phyloP scores from a whole-genome alignment of 139 green algal genomes.

The Penium margaritaceum region DNA sequence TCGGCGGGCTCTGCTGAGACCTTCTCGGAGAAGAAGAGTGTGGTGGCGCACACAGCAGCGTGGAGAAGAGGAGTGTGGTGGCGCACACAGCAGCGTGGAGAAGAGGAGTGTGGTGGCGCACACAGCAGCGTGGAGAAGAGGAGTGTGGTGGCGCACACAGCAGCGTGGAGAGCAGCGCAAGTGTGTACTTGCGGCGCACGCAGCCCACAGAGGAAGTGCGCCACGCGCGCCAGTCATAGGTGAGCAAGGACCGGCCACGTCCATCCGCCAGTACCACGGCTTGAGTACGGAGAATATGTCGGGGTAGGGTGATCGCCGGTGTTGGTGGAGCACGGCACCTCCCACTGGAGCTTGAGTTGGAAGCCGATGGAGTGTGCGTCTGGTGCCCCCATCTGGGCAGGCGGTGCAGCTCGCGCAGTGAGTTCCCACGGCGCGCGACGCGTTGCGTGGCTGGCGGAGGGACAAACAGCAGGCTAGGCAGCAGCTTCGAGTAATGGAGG shows the following conservation, averaged over 20 bases:
- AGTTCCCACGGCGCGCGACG: too few species aligned
- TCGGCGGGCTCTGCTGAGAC: too few species aligned
- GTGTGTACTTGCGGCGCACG: not conserved
- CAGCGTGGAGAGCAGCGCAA: not conserved
- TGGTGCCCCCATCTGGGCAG: too few species aligned
- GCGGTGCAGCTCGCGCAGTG: too few species aligned
- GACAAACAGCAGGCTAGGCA: slow-evolving; percentile 18
- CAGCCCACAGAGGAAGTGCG: not conserved
- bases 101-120: too few species aligned
- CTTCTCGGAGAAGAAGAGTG: not conserved
- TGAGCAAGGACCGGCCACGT: slow-evolving; percentile 35
- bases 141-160: too few species aligned
- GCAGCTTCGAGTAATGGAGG: slow-evolving; percentile 23
- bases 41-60: too few species aligned
- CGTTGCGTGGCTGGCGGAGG: too few species aligned
- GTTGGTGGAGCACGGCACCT: slow-evolving; percentile 32
- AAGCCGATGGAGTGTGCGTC: too few species aligned
- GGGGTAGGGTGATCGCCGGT: slow-evolving; percentile 38
- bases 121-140: too few species aligned
- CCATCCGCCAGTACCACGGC: slow-evolving; percentile 49
- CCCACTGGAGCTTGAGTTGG: slow-evolving; percentile 14
- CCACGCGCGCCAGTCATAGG: slow-evolving; percentile 13
- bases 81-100: too few species aligned
- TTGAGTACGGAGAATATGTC: slow-evolving; percentile 24
- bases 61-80: too few species aligned